Conservation (phyloP, 139 green algal genomes). For the Edaphochlamys debaryana region DNA sequence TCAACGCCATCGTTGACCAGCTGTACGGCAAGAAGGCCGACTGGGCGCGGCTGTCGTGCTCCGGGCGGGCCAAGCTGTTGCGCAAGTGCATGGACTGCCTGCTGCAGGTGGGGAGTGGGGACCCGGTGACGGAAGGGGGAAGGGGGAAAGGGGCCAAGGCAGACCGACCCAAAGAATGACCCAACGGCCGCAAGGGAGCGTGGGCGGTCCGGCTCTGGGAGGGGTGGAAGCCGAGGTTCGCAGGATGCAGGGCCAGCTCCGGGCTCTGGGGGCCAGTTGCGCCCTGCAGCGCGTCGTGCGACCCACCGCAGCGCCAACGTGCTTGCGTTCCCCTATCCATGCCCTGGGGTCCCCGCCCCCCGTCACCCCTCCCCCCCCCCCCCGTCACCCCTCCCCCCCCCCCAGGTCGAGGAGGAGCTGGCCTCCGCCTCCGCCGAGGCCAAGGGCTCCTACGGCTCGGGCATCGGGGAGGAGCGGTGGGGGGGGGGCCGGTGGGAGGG, state of each 20-base stretch:
- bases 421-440: conserved; percentile 36
- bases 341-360: background rate
- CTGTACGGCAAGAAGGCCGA: conserved; percentile 54
- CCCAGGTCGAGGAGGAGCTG: conserved; percentile 48
- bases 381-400: too few relatives aligned
- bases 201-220: background rate
- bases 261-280: too few relatives aligned
- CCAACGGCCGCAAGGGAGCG: background rate
- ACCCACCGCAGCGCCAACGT: background rate
- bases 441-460: conserved; percentile 72
- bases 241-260: too few relatives aligned
- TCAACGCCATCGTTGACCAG: conserved; percentile 18
- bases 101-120: conserved; percentile 28
- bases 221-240: too few relatives aligned
- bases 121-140: too few relatives aligned
- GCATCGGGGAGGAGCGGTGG: conserved; percentile 73
- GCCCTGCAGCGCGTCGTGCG: too few relatives aligned
- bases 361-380: background rate
- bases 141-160: too few relatives aligned
- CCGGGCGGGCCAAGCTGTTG: conserved; percentile 60
- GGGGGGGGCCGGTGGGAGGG: background rate
- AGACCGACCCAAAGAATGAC: too few relatives aligned
- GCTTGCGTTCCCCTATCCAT: too few relatives aligned
- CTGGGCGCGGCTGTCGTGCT: conserved; percentile 47
- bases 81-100: conserved; percentile 54